Base-by-base conservation (phyloP, 805 yeast species). In the Scheffersomyces coipomensis region DNA sequence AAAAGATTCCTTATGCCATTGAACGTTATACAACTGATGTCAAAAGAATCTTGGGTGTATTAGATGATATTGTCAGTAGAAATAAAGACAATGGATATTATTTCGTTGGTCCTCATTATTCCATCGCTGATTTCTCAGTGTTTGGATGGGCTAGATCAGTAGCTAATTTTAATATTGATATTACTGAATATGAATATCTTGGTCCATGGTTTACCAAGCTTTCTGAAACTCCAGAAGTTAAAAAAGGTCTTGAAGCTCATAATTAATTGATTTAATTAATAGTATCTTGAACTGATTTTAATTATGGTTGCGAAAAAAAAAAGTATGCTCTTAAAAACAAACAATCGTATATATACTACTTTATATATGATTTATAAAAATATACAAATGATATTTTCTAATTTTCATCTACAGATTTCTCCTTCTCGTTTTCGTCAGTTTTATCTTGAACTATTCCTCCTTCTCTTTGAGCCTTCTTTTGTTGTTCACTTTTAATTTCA, bases 81-180 rank as follows among this genome's bases (percentile, higher is more conserved):
- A 79, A 73, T 49, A 60, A 62, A 23, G 57, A 58, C 21, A 83
- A 83, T 1, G 55, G 58, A 4, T 41, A 37, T 15, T 84, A 62
- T 60, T 60, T 82, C 19, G 86, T 79, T 37, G 85, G 86, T 32
- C 76, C 76, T 45, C 77, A 74, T 37, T 51, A 81, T 35, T 66
- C 81, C 11, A 70, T 78, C 46, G 85, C 85, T 4, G 91, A 84
- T 56, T 56, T 79, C 33, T 66, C 69, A 9, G 55, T 68, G 4
- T 67, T 59, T 44, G 69, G 77, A 2, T 79, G 84, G 85, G 62
- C 58, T 22, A 29, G 27, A 12, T 15, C 30, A 8, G 30, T 47
- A 6, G 35, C 13, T 3, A 35, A 21, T 9, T 19, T 52, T 42
- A 55, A 52, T 2, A 58, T 73, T 38, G 71, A 66, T 36, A 30